Evolutionary conservation across 2,329 filamentous ascomycete genomes (phyloP).

Genomic region (Rutstroemia sydowiana): DNA sequence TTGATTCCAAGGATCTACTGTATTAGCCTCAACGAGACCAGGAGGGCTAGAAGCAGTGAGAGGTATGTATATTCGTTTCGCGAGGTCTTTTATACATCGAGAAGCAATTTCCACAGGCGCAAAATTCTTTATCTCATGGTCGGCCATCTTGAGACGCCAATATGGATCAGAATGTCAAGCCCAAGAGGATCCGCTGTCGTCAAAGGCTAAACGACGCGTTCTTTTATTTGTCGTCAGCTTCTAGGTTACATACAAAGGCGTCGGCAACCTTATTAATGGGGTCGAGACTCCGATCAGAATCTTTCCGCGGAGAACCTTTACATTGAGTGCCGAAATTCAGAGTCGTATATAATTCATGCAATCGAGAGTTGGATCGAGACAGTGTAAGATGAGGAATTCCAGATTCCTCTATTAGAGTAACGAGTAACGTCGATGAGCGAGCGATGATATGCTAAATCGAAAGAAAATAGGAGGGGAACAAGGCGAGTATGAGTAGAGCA

Average conservation of each 20-base stretch:
- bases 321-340: conserved; percentile 2
- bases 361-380: conserved; percentile 1
- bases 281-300: not conserved
- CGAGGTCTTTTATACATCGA: conserved; percentile 23
- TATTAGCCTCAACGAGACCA: conserved; percentile 54
- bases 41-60: conserved; percentile 52
- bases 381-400: conserved; percentile 30
- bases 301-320: not conserved
- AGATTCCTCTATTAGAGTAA: conserved; percentile 31
- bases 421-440: not conserved
- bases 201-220: not conserved
- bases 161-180: not conserved
- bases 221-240: not conserved
- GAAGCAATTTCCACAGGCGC: conserved; percentile 20
- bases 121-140: conserved; percentile 9
- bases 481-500: conserved; percentile 13
- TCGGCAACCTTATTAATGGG: not conserved
- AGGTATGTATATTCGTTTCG: conserved; percentile 49
- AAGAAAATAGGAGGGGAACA: not conserved
- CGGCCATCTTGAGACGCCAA: not conserved
- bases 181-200: not conserved
- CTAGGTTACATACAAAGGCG: not conserved
- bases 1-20: conserved; percentile 70
- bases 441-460: not conserved
- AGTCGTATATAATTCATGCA: not conserved